phyloP scores from a whole-genome alignment of 495 filamentous ascomycete genomes.

The Parachaetomium inaequale region DNA sequence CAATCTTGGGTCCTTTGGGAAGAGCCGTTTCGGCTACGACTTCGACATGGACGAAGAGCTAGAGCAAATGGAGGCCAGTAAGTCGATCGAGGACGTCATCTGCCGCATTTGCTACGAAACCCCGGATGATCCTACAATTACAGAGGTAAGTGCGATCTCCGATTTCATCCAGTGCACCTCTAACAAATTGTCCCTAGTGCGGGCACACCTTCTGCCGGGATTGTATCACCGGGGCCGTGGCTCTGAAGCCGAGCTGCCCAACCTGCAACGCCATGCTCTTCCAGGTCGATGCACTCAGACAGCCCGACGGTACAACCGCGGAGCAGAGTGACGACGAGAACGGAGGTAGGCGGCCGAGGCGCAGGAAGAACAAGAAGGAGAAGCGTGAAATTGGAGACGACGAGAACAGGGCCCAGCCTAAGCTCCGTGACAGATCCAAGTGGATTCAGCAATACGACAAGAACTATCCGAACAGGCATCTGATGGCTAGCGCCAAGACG shows the following conservation, averaged over 20 bases:
- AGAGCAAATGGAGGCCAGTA: background rate
- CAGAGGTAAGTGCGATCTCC: background rate
- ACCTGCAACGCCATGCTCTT: background rate
- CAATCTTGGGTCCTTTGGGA: background rate
- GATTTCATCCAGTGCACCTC: background rate
- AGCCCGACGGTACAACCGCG: background rate
- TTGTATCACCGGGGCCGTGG: background rate
- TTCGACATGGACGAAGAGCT: constrained; percentile 2
- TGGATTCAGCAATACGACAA: constrained; percentile 8
- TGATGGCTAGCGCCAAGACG: background rate
- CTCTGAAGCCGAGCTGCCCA: background rate
- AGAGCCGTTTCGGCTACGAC: background rate
- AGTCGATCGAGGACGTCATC: background rate
- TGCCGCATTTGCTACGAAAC: constrained; percentile 1
- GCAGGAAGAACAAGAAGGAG: background rate
- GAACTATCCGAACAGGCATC: background rate
- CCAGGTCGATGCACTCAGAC: background rate
- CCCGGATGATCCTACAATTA: background rate
- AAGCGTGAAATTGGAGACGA: background rate
- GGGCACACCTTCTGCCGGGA: background rate
- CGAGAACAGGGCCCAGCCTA: background rate
- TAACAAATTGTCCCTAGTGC: background rate
- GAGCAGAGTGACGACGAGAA: background rate
- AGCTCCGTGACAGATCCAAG: constrained; percentile 4
- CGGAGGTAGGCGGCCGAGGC: background rate